phyloP scores from a whole-genome alignment of 2,329 filamentous ascomycete species.

The Aspergillus bombycis region DNA sequence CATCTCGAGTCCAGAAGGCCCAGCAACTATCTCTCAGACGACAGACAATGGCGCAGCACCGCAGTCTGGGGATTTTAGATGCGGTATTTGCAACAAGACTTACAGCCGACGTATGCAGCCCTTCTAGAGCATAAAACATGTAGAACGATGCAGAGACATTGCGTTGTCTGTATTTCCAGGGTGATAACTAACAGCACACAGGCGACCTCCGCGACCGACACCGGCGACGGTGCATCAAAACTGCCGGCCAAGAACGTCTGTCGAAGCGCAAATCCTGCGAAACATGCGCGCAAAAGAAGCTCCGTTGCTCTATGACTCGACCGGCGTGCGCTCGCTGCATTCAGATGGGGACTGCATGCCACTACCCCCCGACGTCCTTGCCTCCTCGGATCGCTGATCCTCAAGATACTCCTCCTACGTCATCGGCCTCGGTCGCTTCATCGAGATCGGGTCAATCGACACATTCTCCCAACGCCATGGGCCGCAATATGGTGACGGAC shows the following conservation, averaged over 20 bases:
- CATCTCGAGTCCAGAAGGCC: not conserved
- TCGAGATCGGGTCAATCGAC: not conserved
- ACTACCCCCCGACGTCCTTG: conserved; percentile 17
- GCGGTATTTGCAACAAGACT: conserved; percentile 23
- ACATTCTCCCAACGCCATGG: not conserved
- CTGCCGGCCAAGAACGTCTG: conserved; percentile 19
- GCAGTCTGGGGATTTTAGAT: conserved; percentile 12
- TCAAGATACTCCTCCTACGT: not conserved
- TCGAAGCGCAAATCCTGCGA: conserved; percentile 27
- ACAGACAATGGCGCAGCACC: not conserved
- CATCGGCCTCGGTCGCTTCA: not conserved
- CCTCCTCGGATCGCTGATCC: conserved; percentile 6
- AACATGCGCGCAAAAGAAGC: conserved; percentile 23
- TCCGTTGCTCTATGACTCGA: conserved; percentile 23
- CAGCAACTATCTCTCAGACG: not conserved
- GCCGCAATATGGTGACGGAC: not conserved
- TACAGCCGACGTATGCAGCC: conserved; percentile 20
- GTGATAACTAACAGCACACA: conserved; percentile 8
- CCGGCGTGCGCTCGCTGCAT: conserved; percentile 22
- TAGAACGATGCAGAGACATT: not conserved
- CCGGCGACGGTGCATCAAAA: conserved; percentile 24
- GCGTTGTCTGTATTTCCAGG: not conserved
- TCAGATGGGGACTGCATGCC: conserved; percentile 14
- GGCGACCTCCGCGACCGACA: conserved; percentile 25
- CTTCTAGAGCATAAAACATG: not conserved